Conservation (phyloP, 352 stramenopile genomes). For the Globisporangium okanoganense region DNA sequence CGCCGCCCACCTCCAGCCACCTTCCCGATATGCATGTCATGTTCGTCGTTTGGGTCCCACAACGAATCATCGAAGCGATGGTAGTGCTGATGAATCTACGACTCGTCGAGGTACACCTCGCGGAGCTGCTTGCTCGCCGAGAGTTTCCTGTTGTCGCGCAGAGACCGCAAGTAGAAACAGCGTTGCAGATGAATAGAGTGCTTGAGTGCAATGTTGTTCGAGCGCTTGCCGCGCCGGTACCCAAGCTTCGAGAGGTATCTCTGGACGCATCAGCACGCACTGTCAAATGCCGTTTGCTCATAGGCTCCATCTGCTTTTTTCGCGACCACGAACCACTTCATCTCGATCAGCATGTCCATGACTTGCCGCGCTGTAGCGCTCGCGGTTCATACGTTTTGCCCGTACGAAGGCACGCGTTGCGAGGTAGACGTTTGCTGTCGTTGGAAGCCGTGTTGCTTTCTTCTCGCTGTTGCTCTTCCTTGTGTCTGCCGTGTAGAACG, state of each 20-base stretch:
- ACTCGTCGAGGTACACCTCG: not conserved
- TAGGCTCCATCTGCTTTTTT: not conserved
- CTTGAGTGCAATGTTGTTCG: not conserved
- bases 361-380: not conserved
- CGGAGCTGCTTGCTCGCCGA: not conserved
- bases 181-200: not conserved
- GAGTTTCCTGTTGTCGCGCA: not conserved
- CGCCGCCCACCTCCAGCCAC: not conserved
- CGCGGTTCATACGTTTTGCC: not conserved
- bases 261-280: not conserved
- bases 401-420: not conserved
- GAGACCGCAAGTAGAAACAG: not conserved
- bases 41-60: conserved; percentile 1
- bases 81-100: not conserved
- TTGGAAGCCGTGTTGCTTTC: not conserved
- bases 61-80: not conserved
- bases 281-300: not conserved
- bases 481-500: not conserved
- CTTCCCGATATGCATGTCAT: not conserved
- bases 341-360: not conserved
- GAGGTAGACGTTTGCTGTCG: not conserved
- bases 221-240: not conserved
- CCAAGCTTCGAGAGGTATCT: not conserved
- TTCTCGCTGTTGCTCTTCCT: not conserved
- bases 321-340: not conserved